These are phyloP conservation scores for Biscogniauxia marginata DNA, from an alignment of 2,329 filamentous ascomycete species.

Conservation along the genomic window DNA sequence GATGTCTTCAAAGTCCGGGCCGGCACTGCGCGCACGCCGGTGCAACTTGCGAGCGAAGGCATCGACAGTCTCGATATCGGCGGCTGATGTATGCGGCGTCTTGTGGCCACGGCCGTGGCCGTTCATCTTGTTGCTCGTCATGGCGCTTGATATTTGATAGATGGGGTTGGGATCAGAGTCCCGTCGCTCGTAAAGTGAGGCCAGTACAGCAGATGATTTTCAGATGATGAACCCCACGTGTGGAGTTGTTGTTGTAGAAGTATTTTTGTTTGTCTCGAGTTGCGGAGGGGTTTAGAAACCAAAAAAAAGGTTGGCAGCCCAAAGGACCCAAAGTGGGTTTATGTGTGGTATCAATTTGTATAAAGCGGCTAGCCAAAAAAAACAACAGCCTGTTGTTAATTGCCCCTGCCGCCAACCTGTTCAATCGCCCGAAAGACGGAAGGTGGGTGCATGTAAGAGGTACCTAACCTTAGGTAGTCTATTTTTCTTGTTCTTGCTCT, in stretches of 20 bases:
- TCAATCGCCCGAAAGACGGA: neutral
- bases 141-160: constrained; percentile 4
- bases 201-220: neutral
- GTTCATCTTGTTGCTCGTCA: constrained; percentile 13
- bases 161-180: constrained; percentile 10
- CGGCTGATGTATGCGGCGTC: constrained; percentile 19
- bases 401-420: neutral
- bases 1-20: constrained; percentile 49
- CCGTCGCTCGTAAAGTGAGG: constrained; percentile 4
- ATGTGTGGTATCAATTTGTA: neutral
- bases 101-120: constrained; percentile 6
- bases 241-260: neutral
- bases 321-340: neutral
- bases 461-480: too few species aligned
- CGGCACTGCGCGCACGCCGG: constrained; percentile 49
- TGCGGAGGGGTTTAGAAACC: neutral
- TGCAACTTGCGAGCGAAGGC: constrained; percentile 55
- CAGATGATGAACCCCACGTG: neutral
- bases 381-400: neutral
- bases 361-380: neutral
- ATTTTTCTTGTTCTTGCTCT: neutral
- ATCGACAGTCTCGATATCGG: constrained; percentile 55
- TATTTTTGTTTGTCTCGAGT: too few species aligned
- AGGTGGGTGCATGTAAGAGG: neutral
- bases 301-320: neutral